phyloP scores from a whole-genome alignment of 306 rosid genomes.

The Malus fusca region DNA sequence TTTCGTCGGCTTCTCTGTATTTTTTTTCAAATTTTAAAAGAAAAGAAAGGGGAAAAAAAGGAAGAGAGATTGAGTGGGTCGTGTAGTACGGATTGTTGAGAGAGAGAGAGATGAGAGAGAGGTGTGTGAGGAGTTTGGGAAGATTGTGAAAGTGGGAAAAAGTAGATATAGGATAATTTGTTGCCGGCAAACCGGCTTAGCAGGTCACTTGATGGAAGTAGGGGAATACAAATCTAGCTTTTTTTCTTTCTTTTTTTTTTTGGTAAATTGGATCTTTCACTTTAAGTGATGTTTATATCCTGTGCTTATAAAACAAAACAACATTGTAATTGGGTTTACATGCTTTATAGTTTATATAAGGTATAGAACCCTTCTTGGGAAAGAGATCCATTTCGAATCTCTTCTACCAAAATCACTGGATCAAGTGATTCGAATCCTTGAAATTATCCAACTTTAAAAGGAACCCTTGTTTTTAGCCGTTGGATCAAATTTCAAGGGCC shows the following conservation, averaged over 20 bases:
- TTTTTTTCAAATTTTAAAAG: not conserved
- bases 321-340: not conserved
- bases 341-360: too few relatives aligned
- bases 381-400: too few relatives aligned
- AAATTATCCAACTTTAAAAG: too few relatives aligned
- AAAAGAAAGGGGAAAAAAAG: not conserved
- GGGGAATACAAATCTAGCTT: not conserved
- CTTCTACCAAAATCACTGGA: too few relatives aligned
- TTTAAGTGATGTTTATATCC: not conserved
- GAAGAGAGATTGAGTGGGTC: not conserved
- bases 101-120: not conserved
- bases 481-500: too few relatives aligned
- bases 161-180: not conserved
- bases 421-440: too few relatives aligned
- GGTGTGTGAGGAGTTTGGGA: not conserved
- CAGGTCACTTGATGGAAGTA: slow-evolving; percentile 11
- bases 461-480: too few relatives aligned
- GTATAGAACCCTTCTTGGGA: too few relatives aligned
- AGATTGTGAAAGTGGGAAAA: not conserved
- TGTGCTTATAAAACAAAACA: not conserved
- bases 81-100: slow-evolving; percentile 8
- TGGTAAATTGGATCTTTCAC: not conserved
- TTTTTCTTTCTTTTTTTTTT: not conserved
- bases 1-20: slow-evolving; percentile 28
- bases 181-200: slow-evolving; percentile 21